Percentiles rank a stretch among this genome's conserved stretches.
Conservation (phyloP, 176 grass and related monocot species). For the Paspalum notatum region DNA sequence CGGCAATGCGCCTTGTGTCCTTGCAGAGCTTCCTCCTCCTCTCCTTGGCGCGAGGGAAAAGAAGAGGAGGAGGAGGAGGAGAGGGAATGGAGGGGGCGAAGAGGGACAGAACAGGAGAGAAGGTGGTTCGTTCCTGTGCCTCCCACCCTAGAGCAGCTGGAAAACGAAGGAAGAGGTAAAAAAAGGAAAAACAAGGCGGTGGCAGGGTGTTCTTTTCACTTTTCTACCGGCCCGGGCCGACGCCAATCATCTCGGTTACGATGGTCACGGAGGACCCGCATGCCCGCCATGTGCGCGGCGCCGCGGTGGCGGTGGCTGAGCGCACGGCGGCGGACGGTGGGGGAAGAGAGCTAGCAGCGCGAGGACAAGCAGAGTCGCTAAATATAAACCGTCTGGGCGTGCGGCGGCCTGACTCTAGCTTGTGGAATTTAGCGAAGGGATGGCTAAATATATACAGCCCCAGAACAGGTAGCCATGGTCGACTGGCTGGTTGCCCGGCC, state of each 20-base stretch:
- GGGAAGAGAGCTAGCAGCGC: not conserved
- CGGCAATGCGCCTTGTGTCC: too few species aligned
- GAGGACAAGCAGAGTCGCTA: not conserved
- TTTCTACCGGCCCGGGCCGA: slow-evolving; percentile 1
- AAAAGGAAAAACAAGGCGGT: not conserved
- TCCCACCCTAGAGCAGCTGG: not conserved
- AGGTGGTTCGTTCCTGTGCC: not conserved
- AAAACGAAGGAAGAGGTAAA: not conserved
- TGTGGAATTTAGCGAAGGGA: not conserved
- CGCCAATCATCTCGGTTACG: slow-evolving; percentile 4
- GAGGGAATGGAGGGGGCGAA: not conserved
- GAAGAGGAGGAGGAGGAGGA: slow-evolving; percentile 30
- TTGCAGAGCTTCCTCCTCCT: slow-evolving; percentile 30
- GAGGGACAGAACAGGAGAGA: not conserved
- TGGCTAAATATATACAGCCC: not conserved
- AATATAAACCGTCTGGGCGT: slow-evolving; percentile 19
- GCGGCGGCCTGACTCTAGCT: not conserved
- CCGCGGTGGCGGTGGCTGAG: not conserved
- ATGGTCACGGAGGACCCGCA: slow-evolving; percentile 4
- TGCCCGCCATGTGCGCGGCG: slow-evolving; percentile 35
- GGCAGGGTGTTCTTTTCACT: not conserved
- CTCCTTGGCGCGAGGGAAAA: slow-evolving; percentile 30
- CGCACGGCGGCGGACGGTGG: not conserved
- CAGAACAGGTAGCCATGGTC: too few species aligned
- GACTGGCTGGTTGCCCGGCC: not conserved